Evolutionary conservation across 2,329 filamentous ascomycete genomes (phyloP).

Genomic region (Colletotrichum ledebouriae): DNA sequence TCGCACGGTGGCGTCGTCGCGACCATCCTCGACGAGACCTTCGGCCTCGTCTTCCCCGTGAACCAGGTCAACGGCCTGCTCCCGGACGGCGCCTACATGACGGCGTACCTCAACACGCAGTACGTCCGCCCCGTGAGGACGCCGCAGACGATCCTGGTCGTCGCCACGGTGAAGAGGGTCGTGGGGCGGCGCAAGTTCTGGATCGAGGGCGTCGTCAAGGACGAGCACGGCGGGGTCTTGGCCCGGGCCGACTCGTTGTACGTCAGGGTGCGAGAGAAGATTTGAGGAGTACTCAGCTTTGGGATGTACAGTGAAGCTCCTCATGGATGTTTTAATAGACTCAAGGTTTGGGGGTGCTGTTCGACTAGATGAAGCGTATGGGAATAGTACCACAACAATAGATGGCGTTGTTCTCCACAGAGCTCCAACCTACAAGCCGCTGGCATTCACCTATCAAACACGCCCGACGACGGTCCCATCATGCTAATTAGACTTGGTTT

Average conservation of each 20-base stretch:
- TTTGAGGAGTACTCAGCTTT: slow-evolving; percentile 22
- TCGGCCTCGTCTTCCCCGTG: slow-evolving; percentile 53
- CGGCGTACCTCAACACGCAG: slow-evolving; percentile 52
- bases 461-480: too few relatives aligned
- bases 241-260: slow-evolving; percentile 46
- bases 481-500: too few relatives aligned
- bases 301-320: too few relatives aligned
- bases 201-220: slow-evolving; percentile 50
- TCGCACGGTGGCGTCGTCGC: slow-evolving; percentile 56
- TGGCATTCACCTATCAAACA: too few relatives aligned
- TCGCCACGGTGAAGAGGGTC: slow-evolving; percentile 49
- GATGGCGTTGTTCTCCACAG: too few relatives aligned
- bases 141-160: slow-evolving; percentile 50
- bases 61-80: slow-evolving; percentile 50
- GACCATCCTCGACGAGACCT: slow-evolving; percentile 55
- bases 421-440: too few relatives aligned
- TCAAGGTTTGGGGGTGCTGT: too few relatives aligned
- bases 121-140: slow-evolving; percentile 52
- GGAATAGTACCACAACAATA: too few relatives aligned
- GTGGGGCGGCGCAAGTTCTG: slow-evolving; percentile 52
- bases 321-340: too few relatives aligned
- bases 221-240: slow-evolving; percentile 49
- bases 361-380: too few relatives aligned
- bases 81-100: slow-evolving; percentile 50
- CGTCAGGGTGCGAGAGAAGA: slow-evolving; percentile 35